These are phyloP conservation scores for Agastache rugosa DNA, from an alignment of 257 asterid species.

Conservation along the genomic window DNA sequence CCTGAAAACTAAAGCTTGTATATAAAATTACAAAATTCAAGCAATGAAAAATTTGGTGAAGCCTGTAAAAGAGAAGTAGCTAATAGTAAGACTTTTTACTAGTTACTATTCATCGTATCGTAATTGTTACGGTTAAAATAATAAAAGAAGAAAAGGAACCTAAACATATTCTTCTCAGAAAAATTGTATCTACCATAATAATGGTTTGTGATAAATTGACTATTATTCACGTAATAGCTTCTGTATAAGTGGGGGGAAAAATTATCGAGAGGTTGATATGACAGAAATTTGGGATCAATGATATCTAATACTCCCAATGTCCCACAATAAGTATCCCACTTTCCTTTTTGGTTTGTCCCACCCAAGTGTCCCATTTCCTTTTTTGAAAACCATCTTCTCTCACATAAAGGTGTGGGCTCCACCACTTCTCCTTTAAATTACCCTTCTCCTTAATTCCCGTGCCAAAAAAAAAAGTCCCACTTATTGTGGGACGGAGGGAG, in stretches of 20 bases:
- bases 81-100: neutral
- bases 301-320: no score
- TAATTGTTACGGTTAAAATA: neutral
- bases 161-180: neutral
- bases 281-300: neutral
- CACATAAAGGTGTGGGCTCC: no score
- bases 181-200: neutral
- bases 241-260: neutral
- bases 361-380: no score
- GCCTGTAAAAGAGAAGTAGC: neutral
- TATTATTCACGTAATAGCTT: no score
- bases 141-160: neutral
- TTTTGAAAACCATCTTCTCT: no score
- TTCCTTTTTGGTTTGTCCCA: no score
- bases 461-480: no score
- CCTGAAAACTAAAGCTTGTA: neutral
- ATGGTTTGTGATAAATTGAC: no score
- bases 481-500: no score
- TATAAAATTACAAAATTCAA: neutral
- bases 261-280: neutral
- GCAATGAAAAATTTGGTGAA: neutral
- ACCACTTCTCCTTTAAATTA: no score
- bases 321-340: no score
- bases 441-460: no score
- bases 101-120: neutral